These are phyloP conservation scores for Botrytis squamosa DNA, from an alignment of 2,329 filamentous ascomycete species.

Conservation along the genomic window DNA sequence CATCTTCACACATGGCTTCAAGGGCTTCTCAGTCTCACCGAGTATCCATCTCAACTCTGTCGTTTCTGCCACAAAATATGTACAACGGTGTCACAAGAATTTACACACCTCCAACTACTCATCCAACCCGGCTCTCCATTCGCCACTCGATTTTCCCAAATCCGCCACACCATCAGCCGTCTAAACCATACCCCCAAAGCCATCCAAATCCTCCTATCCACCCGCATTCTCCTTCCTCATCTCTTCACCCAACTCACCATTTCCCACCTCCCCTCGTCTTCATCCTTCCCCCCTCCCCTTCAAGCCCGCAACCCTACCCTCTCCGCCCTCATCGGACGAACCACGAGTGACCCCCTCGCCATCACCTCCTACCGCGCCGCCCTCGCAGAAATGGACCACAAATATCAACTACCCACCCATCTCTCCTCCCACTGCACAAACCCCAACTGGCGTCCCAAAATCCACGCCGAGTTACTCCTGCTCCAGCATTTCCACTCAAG, in stretches of 20 bases:
- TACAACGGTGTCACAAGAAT: background rate
- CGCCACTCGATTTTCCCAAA: background rate
- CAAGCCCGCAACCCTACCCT: background rate
- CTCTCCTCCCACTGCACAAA: slow-evolving; percentile 36
- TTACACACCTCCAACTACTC: background rate
- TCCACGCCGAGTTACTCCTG: background rate
- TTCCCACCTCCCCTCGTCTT: background rate
- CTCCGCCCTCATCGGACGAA: slow-evolving; percentile 3
- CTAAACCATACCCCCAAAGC: background rate
- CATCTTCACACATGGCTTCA: background rate
- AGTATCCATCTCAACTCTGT: background rate
- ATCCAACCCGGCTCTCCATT: background rate
- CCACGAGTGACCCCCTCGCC: slow-evolving; percentile 47
- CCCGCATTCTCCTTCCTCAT: background rate
- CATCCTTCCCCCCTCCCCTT: background rate
- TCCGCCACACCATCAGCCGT: background rate
- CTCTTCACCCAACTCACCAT: background rate
- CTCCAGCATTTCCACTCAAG: background rate
- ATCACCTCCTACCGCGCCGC: slow-evolving; percentile 91
- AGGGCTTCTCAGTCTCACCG: background rate
- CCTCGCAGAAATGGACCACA: slow-evolving; percentile 56
- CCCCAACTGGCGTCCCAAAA: slow-evolving; percentile 33
- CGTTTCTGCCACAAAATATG: background rate
- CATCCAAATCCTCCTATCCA: background rate
- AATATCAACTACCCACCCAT: slow-evolving; percentile 11